These are phyloP conservation scores for Aspergillus taichungensis DNA, from an alignment of 495 filamentous ascomycete species.

Conservation along the genomic window DNA sequence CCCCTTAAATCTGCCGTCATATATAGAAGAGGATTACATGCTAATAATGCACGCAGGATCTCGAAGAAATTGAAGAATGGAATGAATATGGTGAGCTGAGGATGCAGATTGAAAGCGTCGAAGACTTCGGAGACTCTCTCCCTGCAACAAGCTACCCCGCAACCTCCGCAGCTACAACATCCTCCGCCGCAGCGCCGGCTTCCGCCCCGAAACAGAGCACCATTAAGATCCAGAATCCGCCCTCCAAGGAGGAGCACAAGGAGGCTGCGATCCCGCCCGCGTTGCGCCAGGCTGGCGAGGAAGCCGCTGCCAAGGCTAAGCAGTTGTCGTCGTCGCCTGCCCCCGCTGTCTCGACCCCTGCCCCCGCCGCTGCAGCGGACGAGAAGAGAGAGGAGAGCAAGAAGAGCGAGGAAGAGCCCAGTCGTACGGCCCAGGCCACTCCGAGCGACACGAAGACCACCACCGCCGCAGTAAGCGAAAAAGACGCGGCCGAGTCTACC, in stretches of 20 bases:
- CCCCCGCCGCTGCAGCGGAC: slow-evolving; percentile 6
- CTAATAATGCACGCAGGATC: slow-evolving; percentile 48
- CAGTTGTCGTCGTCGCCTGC: slow-evolving; percentile 2
- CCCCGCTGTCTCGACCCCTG: not conserved
- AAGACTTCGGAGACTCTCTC: slow-evolving; percentile 27
- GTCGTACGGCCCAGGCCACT: slow-evolving; percentile 5
- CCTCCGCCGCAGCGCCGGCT: slow-evolving; percentile 22
- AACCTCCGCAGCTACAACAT: slow-evolving; percentile 19
- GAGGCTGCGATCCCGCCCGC: slow-evolving; percentile 41
- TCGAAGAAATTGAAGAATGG: slow-evolving; percentile 95
- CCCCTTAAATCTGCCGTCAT: not conserved
- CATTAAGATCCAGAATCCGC: slow-evolving; percentile 38
- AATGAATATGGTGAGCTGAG: slow-evolving; percentile 97
- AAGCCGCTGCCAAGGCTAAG: slow-evolving; percentile 58
- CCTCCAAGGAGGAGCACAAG: slow-evolving; percentile 25
- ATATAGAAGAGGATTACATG: too few species aligned
- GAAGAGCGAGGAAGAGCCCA: slow-evolving; percentile 6
- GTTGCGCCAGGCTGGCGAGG: slow-evolving; percentile 55
- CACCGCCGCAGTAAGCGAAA: not conserved
- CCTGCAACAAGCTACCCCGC: slow-evolving; percentile 40
- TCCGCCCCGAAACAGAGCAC: slow-evolving; percentile 28
- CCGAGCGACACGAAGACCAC: slow-evolving; percentile 1
- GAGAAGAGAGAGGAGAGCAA: slow-evolving; percentile 11
- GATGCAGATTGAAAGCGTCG: slow-evolving; percentile 54
- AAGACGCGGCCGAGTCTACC: too few species aligned